Evolutionary conservation across 768 basidiomycete genomes (phyloP).

Genomic region (Mycena galopus): DNA sequence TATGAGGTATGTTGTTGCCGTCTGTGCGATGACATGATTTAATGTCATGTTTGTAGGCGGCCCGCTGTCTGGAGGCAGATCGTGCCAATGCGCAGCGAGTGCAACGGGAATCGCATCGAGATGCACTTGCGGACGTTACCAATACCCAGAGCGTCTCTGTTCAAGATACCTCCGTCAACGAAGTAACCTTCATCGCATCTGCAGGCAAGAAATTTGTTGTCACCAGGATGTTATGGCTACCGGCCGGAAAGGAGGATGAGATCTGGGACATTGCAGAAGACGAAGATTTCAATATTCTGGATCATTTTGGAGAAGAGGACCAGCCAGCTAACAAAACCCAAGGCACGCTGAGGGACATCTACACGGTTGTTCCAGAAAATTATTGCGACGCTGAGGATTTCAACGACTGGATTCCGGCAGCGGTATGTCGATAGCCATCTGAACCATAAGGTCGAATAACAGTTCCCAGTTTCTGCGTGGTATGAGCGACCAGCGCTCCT

Average conservation of each 20-base stretch:
- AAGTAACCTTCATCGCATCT: no score
- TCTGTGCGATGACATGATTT: background rate
- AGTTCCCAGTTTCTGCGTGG: background rate
- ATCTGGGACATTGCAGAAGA: conserved; percentile 3
- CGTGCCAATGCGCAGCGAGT: background rate
- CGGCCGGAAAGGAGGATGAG: background rate
- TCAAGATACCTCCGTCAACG: no score
- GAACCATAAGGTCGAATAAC: background rate
- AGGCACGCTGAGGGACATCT: conserved; percentile 3
- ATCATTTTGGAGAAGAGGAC: conserved; percentile 1
- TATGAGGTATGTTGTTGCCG: background rate
- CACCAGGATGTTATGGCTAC: conserved; percentile 6
- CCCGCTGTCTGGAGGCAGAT: background rate
- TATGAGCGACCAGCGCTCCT: conserved; percentile 9
- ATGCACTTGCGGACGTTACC: conserved; percentile 6
- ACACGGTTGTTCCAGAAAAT: background rate
- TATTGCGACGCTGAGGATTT: background rate
- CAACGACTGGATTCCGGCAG: conserved; percentile 8
- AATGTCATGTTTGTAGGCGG: background rate
- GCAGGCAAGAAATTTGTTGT: conserved; percentile 12
- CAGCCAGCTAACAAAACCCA: conserved; percentile 17
- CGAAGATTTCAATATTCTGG: background rate
- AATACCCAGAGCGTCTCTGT: background rate
- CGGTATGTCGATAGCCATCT: background rate
- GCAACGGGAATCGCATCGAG: background rate